phyloP scores from a whole-genome alignment of 768 basidiomycete genomes.

The Suillus tomentosus region DNA sequence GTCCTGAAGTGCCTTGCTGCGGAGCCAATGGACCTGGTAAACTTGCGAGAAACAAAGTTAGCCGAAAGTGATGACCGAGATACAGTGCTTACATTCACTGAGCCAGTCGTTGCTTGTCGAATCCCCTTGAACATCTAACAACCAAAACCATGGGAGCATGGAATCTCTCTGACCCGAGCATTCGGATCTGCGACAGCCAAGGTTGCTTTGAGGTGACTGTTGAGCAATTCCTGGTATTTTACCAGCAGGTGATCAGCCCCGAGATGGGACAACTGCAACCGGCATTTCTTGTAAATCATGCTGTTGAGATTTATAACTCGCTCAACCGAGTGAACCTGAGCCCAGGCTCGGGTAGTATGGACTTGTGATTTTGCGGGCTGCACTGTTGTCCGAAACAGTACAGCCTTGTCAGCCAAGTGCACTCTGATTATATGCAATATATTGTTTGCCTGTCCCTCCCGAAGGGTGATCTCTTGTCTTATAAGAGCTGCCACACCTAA shows the following conservation, averaged over 20 bases:
- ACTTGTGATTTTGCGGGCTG: background rate
- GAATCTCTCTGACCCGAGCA: background rate
- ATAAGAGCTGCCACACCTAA: background rate
- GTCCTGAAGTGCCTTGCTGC: too few species aligned
- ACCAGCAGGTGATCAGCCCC: background rate
- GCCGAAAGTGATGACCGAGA: too few species aligned
- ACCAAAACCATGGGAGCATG: constrained; percentile 14
- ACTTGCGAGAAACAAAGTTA: too few species aligned
- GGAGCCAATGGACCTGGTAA: too few species aligned
- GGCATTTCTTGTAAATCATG: background rate
- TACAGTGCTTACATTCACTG: constrained; percentile 6
- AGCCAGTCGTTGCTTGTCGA: constrained; percentile 4
- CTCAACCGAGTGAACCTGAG: background rate
- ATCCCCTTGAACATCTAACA: constrained; percentile 10
- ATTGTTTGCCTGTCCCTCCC: background rate
- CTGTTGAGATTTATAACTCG: background rate
- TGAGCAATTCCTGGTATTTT: background rate
- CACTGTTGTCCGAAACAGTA: background rate
- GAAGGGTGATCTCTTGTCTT: background rate
- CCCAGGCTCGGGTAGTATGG: background rate
- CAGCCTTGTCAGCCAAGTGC: constrained; percentile 14
- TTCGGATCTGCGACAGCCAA: constrained; percentile 1
- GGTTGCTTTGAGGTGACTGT: constrained; percentile 5
- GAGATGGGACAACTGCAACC: background rate
- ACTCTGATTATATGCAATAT: constrained; percentile 12